Base-by-base conservation (phyloP, 331 rosid genomes). In the Pyracantha coccinea region DNA sequence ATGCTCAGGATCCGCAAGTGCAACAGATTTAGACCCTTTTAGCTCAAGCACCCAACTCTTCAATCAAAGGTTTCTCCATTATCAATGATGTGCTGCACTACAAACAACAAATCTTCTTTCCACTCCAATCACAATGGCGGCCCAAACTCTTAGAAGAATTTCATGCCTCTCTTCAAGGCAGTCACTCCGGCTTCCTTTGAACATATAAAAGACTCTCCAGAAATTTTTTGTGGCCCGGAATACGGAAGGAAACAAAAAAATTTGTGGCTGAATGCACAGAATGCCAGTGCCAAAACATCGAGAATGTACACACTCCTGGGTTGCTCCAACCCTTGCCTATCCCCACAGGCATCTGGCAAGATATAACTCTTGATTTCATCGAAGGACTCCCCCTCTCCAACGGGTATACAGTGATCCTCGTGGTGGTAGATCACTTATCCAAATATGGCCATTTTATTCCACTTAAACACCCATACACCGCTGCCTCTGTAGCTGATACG, bases 21-120 rank as follows among this genome's bases (percentile, higher is more conserved):
- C 8, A 52, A 17, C 3, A 1, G 0, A 2, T 0, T 7, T 14
- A 1, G 12, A 1, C 9, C 2, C 19, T 4, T 2, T 14, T 16
- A 5, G 4, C 4, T 4, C 17, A 0, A 0, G 1, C 15, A 3
- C 1, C 6, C 3, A 4, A 3, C 1, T 0, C 19, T 14, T 0
- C 66, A 17, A 10, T 23, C 8, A 25, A 60, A 24, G 19, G 17
- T 1, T 11, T 24, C 1, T 5, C 33, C 5, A 15, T 24, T 3
- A 0, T 4, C 0, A 14, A 12, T 12, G 17, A 4, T 7, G 5
- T 23, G 2, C 0, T 66, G 2, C 5, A 32, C 11, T 66, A 66
- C 53, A 66, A 66, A 12, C 19, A 11, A 5, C 3, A 10, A 31
- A 31, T 31, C 8, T 31, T 31, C 7, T 7, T 31, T 9, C 53